phyloP scores from a whole-genome alignment of 352 stramenopile genomes.

The Globisporangium echinulatum region DNA sequence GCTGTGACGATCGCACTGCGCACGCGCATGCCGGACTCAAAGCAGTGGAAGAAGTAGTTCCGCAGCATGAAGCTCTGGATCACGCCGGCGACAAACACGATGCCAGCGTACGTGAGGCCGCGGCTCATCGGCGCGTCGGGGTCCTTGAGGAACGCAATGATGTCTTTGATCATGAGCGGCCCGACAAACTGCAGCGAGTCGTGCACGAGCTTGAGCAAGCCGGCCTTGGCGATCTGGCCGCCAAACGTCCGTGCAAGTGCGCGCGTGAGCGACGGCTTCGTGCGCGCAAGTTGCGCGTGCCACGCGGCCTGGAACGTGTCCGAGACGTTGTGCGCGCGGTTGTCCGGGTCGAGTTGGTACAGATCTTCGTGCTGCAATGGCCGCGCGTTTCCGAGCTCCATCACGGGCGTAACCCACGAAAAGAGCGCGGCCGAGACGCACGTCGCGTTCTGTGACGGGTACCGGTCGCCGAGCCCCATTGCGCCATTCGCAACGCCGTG shows the following conservation, averaged over 20 bases:
- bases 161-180: conserved; percentile 79
- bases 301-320: conserved; percentile 43
- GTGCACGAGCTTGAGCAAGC: conserved; percentile 73
- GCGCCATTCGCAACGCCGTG: not conserved
- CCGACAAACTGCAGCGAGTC: conserved; percentile 82
- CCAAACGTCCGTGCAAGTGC: conserved; percentile 53
- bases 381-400: conserved; percentile 75
- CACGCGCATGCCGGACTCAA: conserved; percentile 65
- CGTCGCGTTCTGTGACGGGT: conserved; percentile 42
- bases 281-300: conserved; percentile 21
- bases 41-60: conserved; percentile 86
- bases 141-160: conserved; percentile 75
- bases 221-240: conserved; percentile 41
- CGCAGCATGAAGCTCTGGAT: conserved; percentile 72
- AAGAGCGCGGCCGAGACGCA: conserved; percentile 74
- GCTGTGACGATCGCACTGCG: conserved; percentile 66
- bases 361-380: conserved; percentile 80
- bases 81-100: conserved; percentile 69
- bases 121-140: conserved; percentile 44
- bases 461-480: conserved; percentile 42
- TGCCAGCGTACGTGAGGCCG: conserved; percentile 48
- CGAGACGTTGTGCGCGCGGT: conserved; percentile 48
- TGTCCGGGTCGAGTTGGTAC: conserved; percentile 72
- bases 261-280: conserved; percentile 46
- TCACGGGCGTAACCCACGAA: conserved; percentile 83